These are phyloP conservation scores for Clarireedia sp. DNA, from an alignment of 2,329 filamentous ascomycete genomes.

Conservation along the genomic window DNA sequence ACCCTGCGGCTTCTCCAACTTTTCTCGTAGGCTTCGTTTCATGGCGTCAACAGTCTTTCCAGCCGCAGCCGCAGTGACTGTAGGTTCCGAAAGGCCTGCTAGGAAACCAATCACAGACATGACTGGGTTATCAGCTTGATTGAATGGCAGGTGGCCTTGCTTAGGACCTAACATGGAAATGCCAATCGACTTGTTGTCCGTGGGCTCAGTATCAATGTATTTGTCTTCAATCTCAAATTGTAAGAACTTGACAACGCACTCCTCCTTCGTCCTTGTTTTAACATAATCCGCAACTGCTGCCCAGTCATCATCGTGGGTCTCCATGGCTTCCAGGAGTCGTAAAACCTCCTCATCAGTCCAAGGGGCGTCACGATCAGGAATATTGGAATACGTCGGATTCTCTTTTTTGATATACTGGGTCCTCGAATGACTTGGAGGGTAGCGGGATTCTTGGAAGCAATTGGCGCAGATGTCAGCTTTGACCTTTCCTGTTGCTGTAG, in stretches of 20 bases:
- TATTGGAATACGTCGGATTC: conserved; percentile 71
- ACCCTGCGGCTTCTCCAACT: conserved; percentile 57
- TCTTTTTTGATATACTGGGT: conserved; percentile 84
- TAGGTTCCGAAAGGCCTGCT: conserved; percentile 81
- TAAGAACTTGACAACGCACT: conserved; percentile 94
- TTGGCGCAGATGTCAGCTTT: conserved; percentile 88
- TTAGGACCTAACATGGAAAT: conserved; percentile 62
- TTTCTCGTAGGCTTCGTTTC: conserved; percentile 68
- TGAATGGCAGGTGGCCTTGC: conserved; percentile 79
- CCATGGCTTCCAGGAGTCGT: conserved; percentile 81
- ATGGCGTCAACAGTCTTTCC: conserved; percentile 82
- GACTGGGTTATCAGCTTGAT: conserved; percentile 88
- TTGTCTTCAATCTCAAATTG: conserved; percentile 97
- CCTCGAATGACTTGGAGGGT: conserved; percentile 70
- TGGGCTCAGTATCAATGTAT: conserved; percentile 73
- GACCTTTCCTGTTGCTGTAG: conserved; percentile 38
- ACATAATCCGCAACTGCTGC: conserved; percentile 87
- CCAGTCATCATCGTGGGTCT: conserved; percentile 95
- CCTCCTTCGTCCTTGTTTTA: conserved; percentile 81
- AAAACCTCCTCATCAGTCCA: conserved; percentile 90
- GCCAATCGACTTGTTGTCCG: conserved; percentile 41
- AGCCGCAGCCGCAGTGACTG: conserved; percentile 82
- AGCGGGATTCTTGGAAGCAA: conserved; percentile 78
- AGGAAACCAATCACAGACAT: conserved; percentile 95
- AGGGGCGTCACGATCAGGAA: conserved; percentile 75